Base-by-base conservation (phyloP, 2,329 filamentous ascomycete species). In the Alternaria ventricosa region DNA sequence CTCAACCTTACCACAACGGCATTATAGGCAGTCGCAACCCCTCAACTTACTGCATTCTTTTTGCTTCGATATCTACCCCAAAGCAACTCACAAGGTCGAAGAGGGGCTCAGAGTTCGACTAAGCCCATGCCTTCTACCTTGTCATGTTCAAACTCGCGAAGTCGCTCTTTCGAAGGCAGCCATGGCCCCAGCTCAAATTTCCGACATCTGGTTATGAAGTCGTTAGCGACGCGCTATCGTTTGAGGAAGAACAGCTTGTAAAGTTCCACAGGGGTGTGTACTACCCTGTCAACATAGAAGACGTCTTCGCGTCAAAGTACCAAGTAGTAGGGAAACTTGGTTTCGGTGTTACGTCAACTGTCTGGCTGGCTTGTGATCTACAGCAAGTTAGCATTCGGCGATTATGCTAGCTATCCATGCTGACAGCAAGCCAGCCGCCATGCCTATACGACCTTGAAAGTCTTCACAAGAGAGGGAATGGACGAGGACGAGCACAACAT, bases 301-400 rank as follows among this genome's bases (percentile, higher is more conserved):
- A 65, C 27, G 53, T 65, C 9, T 60, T 70, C 30, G 57, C 41
- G 18, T 63, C 61, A 4, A 61, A 63, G 33, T 67, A 69, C 53
- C 60, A 67, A 53, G 63, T 67, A 45, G 67, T 67, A 49, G 66
- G 63, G 49, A 68, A 70, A 45, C 61, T 68, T 49, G 63, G 66
- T 30, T 68, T 60, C 33, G 60, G 63, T 47, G 47, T 55, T 23
- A 63, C 55, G 9, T 65, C 63, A 27, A 68, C 60, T 10, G 63
- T 70, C 20, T 70, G 67, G 65, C 55, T 68, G 43, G 65, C 63
- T 22, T 63, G 61, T 51, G 60, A 65, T 60, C 65, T 65, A 41
- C 53, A 41, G 63, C 59, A 54, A 60, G 56, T 63, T 43, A 41
- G 15, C 49, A 30, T 58, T 57, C 15, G 22, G 20, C 13, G n/a